Evolutionary conservation across 2,329 filamentous ascomycete species (phyloP).

Genomic region (Pseudocercospora crystallina): DNA sequence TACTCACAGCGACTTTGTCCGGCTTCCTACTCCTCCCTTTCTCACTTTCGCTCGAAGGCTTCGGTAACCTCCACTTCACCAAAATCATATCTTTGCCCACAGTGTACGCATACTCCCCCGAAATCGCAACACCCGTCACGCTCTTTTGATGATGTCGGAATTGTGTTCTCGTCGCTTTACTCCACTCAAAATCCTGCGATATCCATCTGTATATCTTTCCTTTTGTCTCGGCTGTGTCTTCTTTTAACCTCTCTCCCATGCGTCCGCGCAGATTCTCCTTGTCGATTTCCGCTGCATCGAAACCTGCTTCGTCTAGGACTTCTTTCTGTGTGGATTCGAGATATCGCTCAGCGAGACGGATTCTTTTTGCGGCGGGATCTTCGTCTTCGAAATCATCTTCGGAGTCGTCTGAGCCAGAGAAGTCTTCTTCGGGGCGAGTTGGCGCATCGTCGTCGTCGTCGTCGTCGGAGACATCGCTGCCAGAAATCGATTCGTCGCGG

Average conservation of each 20-base stretch:
- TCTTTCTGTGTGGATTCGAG: conserved; percentile 85
- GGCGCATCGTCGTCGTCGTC: conserved; percentile 36
- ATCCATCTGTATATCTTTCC: conserved; percentile 84
- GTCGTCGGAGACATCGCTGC: conserved; percentile 73
- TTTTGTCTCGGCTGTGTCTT: conserved; percentile 89
- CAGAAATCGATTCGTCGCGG: conserved; percentile 80
- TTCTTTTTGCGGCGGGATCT: conserved; percentile 82
- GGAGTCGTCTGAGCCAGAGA: conserved; percentile 48
- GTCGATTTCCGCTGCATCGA: conserved; percentile 92
- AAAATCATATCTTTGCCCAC: conserved; percentile 81
- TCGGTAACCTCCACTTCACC: conserved; percentile 83
- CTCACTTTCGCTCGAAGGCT: conserved; percentile 9
- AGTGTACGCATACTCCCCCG: conserved; percentile 80
- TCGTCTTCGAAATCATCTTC: conserved; percentile 76
- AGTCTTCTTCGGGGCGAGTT: conserved; percentile 33
- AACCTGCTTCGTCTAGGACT: conserved; percentile 71
- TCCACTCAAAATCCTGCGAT: conserved; percentile 70
- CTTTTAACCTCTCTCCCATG: conserved; percentile 70
- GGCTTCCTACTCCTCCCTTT: conserved; percentile 45
- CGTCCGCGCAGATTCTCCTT: conserved; percentile 75
- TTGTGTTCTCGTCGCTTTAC: conserved; percentile 64
- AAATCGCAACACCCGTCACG: conserved; percentile 77
- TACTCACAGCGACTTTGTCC: conserved; percentile 59
- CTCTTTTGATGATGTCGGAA: conserved; percentile 76
- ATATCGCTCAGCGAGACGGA: conserved; percentile 88